Evolutionary conservation across 1,284 basidiomycete genomes (phyloP).

Genomic region (Rhodofomes roseus): DNA sequence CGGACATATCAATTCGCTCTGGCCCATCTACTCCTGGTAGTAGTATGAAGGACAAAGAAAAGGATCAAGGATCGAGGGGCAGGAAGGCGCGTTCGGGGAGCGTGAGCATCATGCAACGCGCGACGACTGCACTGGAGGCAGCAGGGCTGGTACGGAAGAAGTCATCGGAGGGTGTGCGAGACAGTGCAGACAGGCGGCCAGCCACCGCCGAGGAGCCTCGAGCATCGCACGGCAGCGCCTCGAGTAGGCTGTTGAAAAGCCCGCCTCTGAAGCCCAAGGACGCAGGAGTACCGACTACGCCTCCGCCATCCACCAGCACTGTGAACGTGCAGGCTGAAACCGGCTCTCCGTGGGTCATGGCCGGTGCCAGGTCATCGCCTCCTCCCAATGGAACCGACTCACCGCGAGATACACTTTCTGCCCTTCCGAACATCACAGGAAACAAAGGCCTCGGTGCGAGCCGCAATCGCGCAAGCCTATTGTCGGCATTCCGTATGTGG

Average conservation of each 20-base stretch:
- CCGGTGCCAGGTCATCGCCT: conserved; percentile 42
- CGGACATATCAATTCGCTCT: conserved; percentile 48
- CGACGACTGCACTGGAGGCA: conserved; percentile 83
- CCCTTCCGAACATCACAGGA: conserved; percentile 52
- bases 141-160: conserved; percentile 80
- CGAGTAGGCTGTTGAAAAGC: conserved; percentile 63
- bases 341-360: conserved; percentile 71
- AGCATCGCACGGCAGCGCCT: conserved; percentile 55
- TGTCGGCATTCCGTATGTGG: conserved; percentile 74
- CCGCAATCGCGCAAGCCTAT: conserved; percentile 64
- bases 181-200: conserved; percentile 48
- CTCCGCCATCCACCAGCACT: conserved; percentile 36
- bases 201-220: conserved; percentile 54
- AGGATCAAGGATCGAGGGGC: conserved; percentile 46
- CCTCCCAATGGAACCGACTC: conserved; percentile 50
- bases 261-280: conserved; percentile 61
- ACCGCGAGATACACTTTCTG: conserved; percentile 48
- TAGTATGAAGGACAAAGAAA: conserved; percentile 41
- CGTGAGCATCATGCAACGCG: conserved; percentile 91
- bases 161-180: conserved; percentile 65
- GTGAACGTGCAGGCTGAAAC: conserved; percentile 32
- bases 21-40: conserved; percentile 64
- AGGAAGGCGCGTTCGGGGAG: conserved; percentile 76
- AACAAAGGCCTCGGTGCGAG: conserved; percentile 32
- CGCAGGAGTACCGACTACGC: conserved; percentile 42